Evolutionary conservation across 1,284 basidiomycete genomes (phyloP).

Genomic region (Tetrapyrgos nigripes): DNA sequence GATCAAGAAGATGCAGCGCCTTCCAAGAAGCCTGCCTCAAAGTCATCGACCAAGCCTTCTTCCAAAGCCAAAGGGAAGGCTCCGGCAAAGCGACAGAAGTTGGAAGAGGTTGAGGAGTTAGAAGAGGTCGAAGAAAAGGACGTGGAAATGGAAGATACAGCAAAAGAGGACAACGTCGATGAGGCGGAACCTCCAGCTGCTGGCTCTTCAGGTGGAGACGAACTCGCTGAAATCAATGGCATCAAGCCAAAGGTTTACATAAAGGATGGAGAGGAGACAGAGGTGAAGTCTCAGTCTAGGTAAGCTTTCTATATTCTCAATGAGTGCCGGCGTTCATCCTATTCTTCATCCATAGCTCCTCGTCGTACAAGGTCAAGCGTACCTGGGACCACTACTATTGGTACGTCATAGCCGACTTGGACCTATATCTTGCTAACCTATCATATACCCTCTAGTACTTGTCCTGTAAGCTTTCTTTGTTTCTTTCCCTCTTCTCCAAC

Average conservation of each 20-base stretch:
- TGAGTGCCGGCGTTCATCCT: not conserved
- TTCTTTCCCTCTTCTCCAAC: constrained; percentile 1
- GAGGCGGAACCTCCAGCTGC: constrained; percentile 1
- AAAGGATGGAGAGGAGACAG: constrained; percentile 49
- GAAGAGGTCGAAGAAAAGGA: constrained; percentile 20
- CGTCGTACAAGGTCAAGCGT: constrained; percentile 57
- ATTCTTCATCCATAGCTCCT: constrained; percentile 38
- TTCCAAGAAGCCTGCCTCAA: constrained; percentile 15
- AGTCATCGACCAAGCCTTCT: constrained; percentile 6
- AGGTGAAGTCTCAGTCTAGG: constrained; percentile 51
- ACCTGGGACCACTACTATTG: constrained; percentile 64
- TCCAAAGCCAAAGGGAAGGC: constrained; percentile 19
- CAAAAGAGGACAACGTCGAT: constrained; percentile 14
- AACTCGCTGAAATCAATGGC: constrained; percentile 51
- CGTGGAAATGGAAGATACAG: constrained; percentile 13
- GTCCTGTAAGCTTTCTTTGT: constrained; percentile 41
- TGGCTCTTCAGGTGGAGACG: constrained; percentile 30
- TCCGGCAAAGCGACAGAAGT: not conserved
- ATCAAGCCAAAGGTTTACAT: constrained; percentile 49
- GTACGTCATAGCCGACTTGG: constrained; percentile 28
- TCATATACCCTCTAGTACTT: constrained; percentile 41
- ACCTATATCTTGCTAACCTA: constrained; percentile 1
- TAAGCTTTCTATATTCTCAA: constrained; percentile 19
- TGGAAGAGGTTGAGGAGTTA: constrained; percentile 21
- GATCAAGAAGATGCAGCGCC: constrained; percentile 17